phyloP scores from a whole-genome alignment of 768 basidiomycete species.

The Tricholoma sp. region DNA sequence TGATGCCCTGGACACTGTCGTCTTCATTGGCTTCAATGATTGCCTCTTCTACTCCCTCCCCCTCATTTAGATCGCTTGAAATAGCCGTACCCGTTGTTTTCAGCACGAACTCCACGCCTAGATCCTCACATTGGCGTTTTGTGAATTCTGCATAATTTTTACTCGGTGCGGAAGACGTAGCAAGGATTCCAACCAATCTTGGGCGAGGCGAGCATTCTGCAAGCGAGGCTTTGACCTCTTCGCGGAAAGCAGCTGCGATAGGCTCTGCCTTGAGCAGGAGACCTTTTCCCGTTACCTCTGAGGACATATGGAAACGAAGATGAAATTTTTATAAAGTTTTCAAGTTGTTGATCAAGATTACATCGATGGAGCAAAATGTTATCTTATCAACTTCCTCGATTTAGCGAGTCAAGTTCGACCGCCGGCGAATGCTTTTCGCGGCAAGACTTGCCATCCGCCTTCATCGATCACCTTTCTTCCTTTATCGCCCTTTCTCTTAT shows the following conservation, averaged over 20 bases:
- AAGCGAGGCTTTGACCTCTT: constrained; percentile 56
- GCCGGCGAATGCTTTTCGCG: constrained; percentile 10
- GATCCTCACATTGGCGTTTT: constrained; percentile 78
- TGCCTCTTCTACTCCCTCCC: constrained; percentile 92
- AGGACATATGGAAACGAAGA: constrained; percentile 13
- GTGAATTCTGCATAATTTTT: constrained; percentile 88
- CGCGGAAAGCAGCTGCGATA: constrained; percentile 65
- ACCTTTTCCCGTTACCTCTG: constrained; percentile 48
- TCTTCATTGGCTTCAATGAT: constrained; percentile 96
- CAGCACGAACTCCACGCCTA: constrained; percentile 86
- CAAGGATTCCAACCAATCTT: constrained; percentile 87
- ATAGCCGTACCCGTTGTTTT: constrained; percentile 62
- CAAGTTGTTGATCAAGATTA: not conserved
- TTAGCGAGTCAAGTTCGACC: not conserved
- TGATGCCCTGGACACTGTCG: constrained; percentile 80
- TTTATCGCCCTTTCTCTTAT: constrained; percentile 9
- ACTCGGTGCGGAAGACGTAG: constrained; percentile 77
- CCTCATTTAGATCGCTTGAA: constrained; percentile 54
- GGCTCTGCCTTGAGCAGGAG: constrained; percentile 75
- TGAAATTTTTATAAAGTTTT: not conserved
- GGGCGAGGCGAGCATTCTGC: constrained; percentile 39
- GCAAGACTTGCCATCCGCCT: constrained; percentile 14
- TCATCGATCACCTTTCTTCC: constrained; percentile 32
- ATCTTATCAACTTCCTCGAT: not conserved
- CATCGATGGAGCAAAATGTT: too few species aligned